These are phyloP conservation scores for Phytophthora melonis DNA, from an alignment of 352 stramenopile species.

Conservation along the genomic window DNA sequence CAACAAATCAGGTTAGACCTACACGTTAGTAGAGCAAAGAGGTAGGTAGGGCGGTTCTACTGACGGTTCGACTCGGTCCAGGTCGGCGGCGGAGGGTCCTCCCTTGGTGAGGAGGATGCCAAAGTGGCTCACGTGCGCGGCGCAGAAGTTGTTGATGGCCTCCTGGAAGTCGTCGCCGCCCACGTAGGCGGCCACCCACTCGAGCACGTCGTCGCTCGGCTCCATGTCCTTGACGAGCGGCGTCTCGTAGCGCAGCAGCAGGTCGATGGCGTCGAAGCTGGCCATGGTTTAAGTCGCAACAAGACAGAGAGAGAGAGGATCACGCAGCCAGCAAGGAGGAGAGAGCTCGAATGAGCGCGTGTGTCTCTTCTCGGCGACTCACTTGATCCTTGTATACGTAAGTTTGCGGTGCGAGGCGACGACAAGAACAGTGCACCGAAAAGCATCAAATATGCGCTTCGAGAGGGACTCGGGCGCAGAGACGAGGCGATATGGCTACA, in stretches of 20 bases:
- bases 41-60: slow-evolving; percentile 16
- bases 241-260: slow-evolving; percentile 83
- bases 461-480: background rate
- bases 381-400: slow-evolving; percentile 27
- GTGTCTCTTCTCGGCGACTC: slow-evolving; percentile 30
- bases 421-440: slow-evolving; percentile 18
- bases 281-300: slow-evolving; percentile 32
- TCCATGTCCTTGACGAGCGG: slow-evolving; percentile 88
- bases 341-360: slow-evolving; percentile 23
- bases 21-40: background rate
- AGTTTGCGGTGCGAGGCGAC: slow-evolving; percentile 28
- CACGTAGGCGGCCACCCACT: slow-evolving; percentile 82
- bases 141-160: slow-evolving; percentile 70
- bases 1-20: slow-evolving; percentile 3
- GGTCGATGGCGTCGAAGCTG: slow-evolving; percentile 82
- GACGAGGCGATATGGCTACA: slow-evolving; percentile 11
- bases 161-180: slow-evolving; percentile 79
- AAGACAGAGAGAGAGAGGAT: background rate
- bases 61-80: slow-evolving; percentile 69
- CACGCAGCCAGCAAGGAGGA: background rate
- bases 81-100: slow-evolving; percentile 60
- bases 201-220: slow-evolving; percentile 76
- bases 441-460: slow-evolving; percentile 15
- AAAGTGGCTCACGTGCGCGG: slow-evolving; percentile 66
- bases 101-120: slow-evolving; percentile 70